Evolutionary conservation across 495 filamentous ascomycete species (phyloP).

Genomic region (Xylaria sp.): DNA sequence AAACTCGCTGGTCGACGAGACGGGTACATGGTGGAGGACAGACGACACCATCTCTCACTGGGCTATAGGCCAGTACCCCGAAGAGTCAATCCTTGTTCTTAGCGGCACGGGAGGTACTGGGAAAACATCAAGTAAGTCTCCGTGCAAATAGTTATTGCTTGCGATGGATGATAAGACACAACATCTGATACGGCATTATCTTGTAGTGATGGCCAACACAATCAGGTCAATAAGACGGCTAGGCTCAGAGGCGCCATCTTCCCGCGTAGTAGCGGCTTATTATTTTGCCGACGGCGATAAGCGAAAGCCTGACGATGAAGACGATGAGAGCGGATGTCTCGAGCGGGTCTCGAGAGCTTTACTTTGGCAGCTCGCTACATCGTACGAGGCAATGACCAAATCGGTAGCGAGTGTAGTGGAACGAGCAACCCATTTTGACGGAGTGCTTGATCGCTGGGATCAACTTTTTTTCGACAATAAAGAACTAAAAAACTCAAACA

Average conservation of each 20-base stretch:
- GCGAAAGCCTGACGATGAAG: slow-evolving; percentile 39
- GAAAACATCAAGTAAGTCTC: slow-evolving; percentile 41
- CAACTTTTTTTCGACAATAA: slow-evolving; percentile 45
- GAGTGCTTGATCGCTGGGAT: slow-evolving; percentile 40
- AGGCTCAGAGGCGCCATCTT: slow-evolving; percentile 39
- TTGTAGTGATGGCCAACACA: slow-evolving; percentile 44
- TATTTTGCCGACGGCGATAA: slow-evolving; percentile 51
- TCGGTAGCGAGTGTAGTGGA: slow-evolving; percentile 45
- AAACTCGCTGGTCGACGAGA: slow-evolving; percentile 43
- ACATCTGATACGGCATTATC: not conserved
- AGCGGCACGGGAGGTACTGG: slow-evolving; percentile 46
- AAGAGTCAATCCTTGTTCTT: slow-evolving; percentile 39
- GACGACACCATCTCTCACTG: slow-evolving; percentile 41
- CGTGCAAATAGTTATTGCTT: not conserved
- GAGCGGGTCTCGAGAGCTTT: slow-evolving; percentile 42
- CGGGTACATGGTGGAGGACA: slow-evolving; percentile 44
- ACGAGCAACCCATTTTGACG: slow-evolving; percentile 37
- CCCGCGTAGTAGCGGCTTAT: slow-evolving; percentile 42
- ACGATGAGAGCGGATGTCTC: slow-evolving; percentile 28
- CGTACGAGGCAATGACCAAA: slow-evolving; percentile 48
- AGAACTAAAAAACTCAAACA: slow-evolving; percentile 42
- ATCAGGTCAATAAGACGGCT: slow-evolving; percentile 42
- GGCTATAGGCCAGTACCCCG: slow-evolving; percentile 34
- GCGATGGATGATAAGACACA: too few species aligned
- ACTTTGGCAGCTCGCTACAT: slow-evolving; percentile 48